phyloP scores from a whole-genome alignment of 2,329 filamentous ascomycete genomes.

The Claviceps monticola region DNA sequence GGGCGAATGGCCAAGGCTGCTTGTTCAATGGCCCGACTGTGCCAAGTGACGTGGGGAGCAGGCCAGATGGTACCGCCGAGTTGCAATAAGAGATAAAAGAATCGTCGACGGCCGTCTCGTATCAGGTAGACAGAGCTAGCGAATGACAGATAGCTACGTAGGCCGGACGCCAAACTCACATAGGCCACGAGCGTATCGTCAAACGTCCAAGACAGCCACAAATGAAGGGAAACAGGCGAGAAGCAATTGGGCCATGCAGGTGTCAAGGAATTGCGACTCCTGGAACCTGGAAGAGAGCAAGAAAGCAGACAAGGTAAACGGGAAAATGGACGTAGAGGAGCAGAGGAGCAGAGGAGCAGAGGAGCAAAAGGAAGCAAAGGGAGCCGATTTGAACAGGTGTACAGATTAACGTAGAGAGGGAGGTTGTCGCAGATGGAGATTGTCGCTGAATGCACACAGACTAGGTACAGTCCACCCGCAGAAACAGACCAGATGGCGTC shows the following conservation, averaged over 20 bases:
- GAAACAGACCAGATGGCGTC: too few relatives aligned
- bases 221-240: not conserved
- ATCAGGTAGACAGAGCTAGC: not conserved
- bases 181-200: not conserved
- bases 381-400: not conserved
- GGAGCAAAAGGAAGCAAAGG: not conserved
- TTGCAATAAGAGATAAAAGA: not conserved
- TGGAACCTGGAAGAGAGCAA: not conserved
- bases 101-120: not conserved
- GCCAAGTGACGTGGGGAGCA: not conserved
- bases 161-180: not conserved
- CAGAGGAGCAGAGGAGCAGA: not conserved
- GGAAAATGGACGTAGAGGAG: not conserved
- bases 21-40: conserved; percentile 6
- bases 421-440: not conserved
- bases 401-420: not conserved
- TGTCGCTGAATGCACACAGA: not conserved
- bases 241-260: not conserved
- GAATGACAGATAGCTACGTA: not conserved
- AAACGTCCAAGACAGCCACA: not conserved
- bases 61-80: not conserved
- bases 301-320: not conserved
- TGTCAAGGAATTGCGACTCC: not conserved
- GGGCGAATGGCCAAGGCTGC: not conserved
- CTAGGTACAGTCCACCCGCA: too few relatives aligned